Evolutionary conservation across 495 filamentous ascomycete genomes (phyloP).

Genomic region (Penicillium parvum): DNA sequence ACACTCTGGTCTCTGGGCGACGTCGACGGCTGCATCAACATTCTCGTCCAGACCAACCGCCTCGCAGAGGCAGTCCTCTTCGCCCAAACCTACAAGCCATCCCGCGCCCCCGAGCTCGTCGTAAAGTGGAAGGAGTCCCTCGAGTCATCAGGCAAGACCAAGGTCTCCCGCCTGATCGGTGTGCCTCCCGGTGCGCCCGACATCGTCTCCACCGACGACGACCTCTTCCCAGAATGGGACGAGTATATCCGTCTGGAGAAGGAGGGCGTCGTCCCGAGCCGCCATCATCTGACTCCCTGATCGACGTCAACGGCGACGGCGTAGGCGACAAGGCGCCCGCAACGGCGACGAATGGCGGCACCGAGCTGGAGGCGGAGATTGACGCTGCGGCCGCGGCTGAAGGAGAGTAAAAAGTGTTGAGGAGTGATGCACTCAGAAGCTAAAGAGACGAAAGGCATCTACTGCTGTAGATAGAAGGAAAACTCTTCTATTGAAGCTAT

Average conservation of each 20-base stretch:
- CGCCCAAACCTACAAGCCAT: slow-evolving; percentile 90
- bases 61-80: slow-evolving; percentile 84
- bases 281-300: slow-evolving; percentile 43
- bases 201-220: slow-evolving; percentile 66
- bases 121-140: slow-evolving; percentile 73
- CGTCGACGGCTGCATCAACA: slow-evolving; percentile 72
- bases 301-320: slow-evolving; percentile 45
- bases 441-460: no score
- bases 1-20: slow-evolving; percentile 86
- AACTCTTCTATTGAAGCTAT: no score
- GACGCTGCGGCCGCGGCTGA: slow-evolving; percentile 8
- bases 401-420: slow-evolving; percentile 28
- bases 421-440: no score
- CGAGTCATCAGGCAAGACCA: slow-evolving; percentile 74
- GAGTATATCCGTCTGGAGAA: slow-evolving; percentile 79
- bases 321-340: slow-evolving; percentile 26
- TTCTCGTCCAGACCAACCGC: slow-evolving; percentile 73
- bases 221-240: slow-evolving; percentile 94
- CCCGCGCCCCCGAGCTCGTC: slow-evolving; percentile 62
- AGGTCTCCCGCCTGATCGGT: slow-evolving; percentile 75
- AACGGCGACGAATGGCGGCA: slow-evolving; percentile 32
- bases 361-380: slow-evolving; percentile 27
- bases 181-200: slow-evolving; percentile 60
- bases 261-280: slow-evolving; percentile 50
- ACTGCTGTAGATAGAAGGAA: no score